Base-by-base conservation (phyloP, 352 stramenopile genomes). In the Pilasporangium apinafurcum region DNA sequence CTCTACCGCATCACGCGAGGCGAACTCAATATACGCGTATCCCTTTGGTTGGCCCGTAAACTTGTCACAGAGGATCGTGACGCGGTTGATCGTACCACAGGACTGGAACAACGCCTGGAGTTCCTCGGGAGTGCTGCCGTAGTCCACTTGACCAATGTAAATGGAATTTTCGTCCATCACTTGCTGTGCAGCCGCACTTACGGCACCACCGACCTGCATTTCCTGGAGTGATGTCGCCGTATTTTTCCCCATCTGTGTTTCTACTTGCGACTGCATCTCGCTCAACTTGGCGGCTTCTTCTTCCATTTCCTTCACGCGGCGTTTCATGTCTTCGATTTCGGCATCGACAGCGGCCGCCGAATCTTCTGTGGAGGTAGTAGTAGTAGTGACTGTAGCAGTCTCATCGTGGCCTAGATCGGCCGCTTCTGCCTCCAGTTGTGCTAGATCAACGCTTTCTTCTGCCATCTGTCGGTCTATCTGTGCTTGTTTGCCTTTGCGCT, bases 1-100 rank as follows among this genome's bases (percentile, higher is more conserved):
- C 50, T 96, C 83, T 28, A 95, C 86, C 4, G 78, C 68, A 33
- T 95, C 82, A 16, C 73, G 83, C 4, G 89, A 86, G 13, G 77
- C 73, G 42, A 97, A 97, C 58, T 97, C 90, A 44, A 97, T 93
- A 74, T 97, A 97, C 37, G 91, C 91, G 51, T 92, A 97, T 41
- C 95, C 86, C 84, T 98, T 96, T 2, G 92, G 88, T 46, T 95
- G 83, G 29, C 95, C 92, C 16, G 95, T 98, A 54, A 96, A 97
- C 67, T 98, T 98, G 71, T 99, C 94, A 61, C 93, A 98, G 17
- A 98, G 71, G 54, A 99, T 99, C 14, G 96, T 99, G 10, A 99
- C 89, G 41, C 95, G 83, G 60, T 98, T 98, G 37, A 99, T 97
- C 18, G 83, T 97, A 22, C 95, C 96, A 59, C 95, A 99, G 6